Evolutionary conservation across 768 basidiomycete species (phyloP).

Genomic region (Suillus cothurnatus): DNA sequence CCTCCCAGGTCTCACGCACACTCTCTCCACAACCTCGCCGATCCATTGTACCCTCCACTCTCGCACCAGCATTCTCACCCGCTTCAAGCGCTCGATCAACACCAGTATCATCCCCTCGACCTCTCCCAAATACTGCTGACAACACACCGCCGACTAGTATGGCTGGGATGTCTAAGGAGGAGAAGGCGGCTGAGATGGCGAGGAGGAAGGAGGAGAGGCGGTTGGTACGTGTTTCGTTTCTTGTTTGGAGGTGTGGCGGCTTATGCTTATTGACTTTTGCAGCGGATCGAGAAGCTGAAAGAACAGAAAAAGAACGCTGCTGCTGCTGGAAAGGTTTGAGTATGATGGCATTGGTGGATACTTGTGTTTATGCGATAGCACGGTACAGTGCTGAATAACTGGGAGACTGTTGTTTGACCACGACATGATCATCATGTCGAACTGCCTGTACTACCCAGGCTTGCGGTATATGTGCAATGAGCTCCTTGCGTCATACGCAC

Average conservation of each 20-base stretch:
- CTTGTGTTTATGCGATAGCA: neutral
- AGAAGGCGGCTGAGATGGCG: slow-evolving; percentile 92
- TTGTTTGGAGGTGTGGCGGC: slow-evolving; percentile 7
- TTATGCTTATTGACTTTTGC: neutral
- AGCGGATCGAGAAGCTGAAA: slow-evolving; percentile 81
- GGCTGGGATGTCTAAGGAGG: slow-evolving; percentile 76
- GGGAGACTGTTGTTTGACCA: neutral
- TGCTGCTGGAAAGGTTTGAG: slow-evolving; percentile 7
- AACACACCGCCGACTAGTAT: slow-evolving; percentile 32
- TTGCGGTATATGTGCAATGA: neutral
- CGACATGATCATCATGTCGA: neutral
- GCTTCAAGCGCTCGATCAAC: slow-evolving; percentile 26
- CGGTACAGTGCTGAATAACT: neutral
- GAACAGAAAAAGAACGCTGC: slow-evolving; percentile 69
- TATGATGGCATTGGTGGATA: neutral
- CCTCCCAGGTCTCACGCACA: slow-evolving; percentile 19
- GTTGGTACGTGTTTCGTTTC: slow-evolving; percentile 52
- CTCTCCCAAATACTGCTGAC: slow-evolving; percentile 13
- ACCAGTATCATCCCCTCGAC: slow-evolving; percentile 26
- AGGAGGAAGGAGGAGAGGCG: slow-evolving; percentile 90
- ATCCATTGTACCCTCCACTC: slow-evolving; percentile 7
- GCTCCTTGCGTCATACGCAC: neutral
- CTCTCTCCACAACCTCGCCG: slow-evolving; percentile 25
- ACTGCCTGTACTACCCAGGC: neutral
- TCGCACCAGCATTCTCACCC: slow-evolving; percentile 13